A percentile compares a stretch with the other conserved stretches of the same genome.
These are phyloP conservation scores for Macrolepiota fuliginosa DNA, from an alignment of 768 basidiomycete genomes.

Conservation along the genomic window DNA sequence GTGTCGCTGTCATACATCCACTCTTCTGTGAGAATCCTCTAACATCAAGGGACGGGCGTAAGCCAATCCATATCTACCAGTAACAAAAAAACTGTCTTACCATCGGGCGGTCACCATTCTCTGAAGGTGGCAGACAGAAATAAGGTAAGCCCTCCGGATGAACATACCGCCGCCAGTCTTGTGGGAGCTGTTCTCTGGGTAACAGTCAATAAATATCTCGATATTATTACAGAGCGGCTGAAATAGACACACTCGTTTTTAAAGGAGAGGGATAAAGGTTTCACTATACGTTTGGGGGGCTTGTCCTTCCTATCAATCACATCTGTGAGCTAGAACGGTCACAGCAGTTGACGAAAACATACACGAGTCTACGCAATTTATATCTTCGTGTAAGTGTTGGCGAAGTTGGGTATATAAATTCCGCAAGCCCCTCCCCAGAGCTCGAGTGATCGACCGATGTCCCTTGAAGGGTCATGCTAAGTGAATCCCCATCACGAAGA, in stretches of 20 bases:
- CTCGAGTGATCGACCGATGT: too few relatives aligned
- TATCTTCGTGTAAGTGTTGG: not conserved
- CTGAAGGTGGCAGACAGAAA: not conserved
- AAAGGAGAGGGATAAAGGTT: not conserved
- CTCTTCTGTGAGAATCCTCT: not conserved
- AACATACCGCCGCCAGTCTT: not conserved
- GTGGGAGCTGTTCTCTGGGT: not conserved
- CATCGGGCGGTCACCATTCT: not conserved
- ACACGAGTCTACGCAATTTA: not conserved
- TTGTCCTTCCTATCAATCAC: not conserved
- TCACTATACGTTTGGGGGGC: not conserved
- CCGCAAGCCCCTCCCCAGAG: too few relatives aligned
- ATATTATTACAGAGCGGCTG: not conserved
- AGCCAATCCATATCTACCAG: not conserved
- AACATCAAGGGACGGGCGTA: not conserved
- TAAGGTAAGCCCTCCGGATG: not conserved
- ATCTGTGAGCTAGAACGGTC: not conserved
- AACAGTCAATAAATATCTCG: not conserved
- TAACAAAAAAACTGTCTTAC: not conserved
- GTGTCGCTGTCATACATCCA: not conserved
- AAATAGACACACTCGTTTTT: not conserved
- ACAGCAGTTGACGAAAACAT: not conserved
- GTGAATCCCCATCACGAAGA: too few relatives aligned
- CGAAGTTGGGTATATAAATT: not conserved
- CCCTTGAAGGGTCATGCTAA: too few relatives aligned